Base-by-base conservation (phyloP, 1,284 basidiomycete genomes). In the Sanguinoderma infundibulare region DNA sequence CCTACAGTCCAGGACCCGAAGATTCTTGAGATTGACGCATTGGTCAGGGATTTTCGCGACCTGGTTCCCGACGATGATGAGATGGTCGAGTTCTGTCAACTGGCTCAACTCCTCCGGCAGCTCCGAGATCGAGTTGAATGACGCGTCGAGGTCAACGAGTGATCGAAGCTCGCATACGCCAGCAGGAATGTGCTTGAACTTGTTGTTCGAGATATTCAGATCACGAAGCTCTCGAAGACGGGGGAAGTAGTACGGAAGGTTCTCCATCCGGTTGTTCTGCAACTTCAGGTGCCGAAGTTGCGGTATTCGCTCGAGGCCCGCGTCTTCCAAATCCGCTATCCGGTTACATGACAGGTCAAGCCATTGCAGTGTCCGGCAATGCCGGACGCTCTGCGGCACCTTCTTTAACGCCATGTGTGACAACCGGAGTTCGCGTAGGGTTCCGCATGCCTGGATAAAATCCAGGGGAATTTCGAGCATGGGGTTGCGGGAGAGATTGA, bases 201-300 rank as follows among this genome's bases (percentile, higher is more conserved):
- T 95, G 81, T 99, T 99, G 79, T 98, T 99, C 53, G 95, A 98
- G 65, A 99, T 92, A 78, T 98, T 98, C 70, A 99, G 84, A 51
- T 88, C 87, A 57, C 86, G 87, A 55, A 98, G 84, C 52, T 83
- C 77, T 39, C 83, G 81, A 68, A 99, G 81, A 20, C 89, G 83
- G 3, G 89, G 84, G 69, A 98, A 96, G 72, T 94, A 94, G 75
- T 86, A 86, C 0, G 98, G 96, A 2, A 99, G 83, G 60, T 85
- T 87, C 64, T 93, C 90, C 69, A 99, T 85, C 35, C 95, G 87
- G 74, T 99, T 99, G 78, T 98, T 98, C 76, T 97, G 94, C 53
- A 94, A 83, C 69, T 89, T 90, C 65, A 99, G 82, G 15, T 84
- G 85, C 40, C 82, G 81, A 2, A 99, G 82, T 5, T 88, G 87